Evolutionary conservation across 345 rosid species (phyloP).

Genomic region (Melaleuca alternifolia): DNA sequence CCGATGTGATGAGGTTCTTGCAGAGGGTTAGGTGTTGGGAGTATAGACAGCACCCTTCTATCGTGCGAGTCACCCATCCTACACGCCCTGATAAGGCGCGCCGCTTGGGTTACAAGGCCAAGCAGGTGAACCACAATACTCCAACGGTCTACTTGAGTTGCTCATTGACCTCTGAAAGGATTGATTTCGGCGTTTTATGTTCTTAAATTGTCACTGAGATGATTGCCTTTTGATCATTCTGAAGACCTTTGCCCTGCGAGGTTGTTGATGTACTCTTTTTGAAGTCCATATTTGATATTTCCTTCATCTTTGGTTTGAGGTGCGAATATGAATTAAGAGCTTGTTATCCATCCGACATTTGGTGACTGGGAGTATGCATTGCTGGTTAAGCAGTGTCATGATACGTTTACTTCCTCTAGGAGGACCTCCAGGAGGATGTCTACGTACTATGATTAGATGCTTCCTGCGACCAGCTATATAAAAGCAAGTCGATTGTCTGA

Average conservation of each 20-base stretch:
- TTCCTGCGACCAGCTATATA: slow-evolving; percentile 17
- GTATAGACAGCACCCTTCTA: slow-evolving; percentile 90
- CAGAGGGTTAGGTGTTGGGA: slow-evolving; percentile 99
- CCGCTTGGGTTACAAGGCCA: slow-evolving; percentile 93
- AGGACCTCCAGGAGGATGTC: not conserved
- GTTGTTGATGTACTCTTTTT: not conserved
- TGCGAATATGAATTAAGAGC: not conserved
- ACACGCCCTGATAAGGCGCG: slow-evolving; percentile 99
- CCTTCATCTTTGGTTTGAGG: not conserved
- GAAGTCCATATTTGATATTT: not conserved
- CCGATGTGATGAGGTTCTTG: slow-evolving; percentile 95
- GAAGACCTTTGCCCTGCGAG: not conserved
- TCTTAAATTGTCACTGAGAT: not conserved
- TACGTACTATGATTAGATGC: slow-evolving; percentile 17
- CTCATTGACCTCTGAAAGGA: not conserved
- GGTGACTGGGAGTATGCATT: not conserved
- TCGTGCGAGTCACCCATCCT: slow-evolving; percentile 77
- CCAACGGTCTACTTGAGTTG: not conserved
- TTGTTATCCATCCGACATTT: not conserved
- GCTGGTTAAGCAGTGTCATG: slow-evolving; percentile 23
- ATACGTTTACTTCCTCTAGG: not conserved
- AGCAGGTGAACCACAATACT: slow-evolving; percentile 43
- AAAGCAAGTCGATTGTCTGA: slow-evolving; percentile 6
- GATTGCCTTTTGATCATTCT: not conserved
- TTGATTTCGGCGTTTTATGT: not conserved